These are phyloP conservation scores for Nicotiana undulata DNA, from an alignment of 257 asterid genomes.

Conservation along the genomic window DNA sequence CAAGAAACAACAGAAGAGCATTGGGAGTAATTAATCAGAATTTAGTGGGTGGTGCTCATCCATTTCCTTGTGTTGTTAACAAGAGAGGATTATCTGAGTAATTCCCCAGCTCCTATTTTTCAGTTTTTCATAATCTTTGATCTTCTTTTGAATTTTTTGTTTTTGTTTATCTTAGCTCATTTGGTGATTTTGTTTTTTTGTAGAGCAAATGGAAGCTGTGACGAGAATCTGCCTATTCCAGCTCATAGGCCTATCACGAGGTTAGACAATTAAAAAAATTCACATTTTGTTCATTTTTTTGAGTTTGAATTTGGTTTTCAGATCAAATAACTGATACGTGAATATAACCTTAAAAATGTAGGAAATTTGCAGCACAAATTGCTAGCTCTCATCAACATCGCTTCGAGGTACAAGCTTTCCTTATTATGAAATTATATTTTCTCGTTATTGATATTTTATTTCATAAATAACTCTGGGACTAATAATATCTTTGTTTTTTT, in stretches of 20 bases:
- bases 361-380: conserved; percentile 76
- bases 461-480: neutral
- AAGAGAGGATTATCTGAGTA: conserved; percentile 73
- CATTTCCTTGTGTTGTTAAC: conserved; percentile 35
- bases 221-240: conserved; percentile 36
- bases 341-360: conserved; percentile 5
- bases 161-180: neutral
- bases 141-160: neutral
- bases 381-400: conserved; percentile 36
- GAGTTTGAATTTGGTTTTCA: neutral
- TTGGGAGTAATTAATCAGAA: conserved; percentile 57
- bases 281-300: no score
- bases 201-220: conserved; percentile 50
- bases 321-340: neutral
- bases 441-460: neutral
- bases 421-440: neutral
- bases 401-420: conserved; percentile 29
- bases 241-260: conserved; percentile 74
- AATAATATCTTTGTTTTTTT: neutral
- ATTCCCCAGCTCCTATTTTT: conserved; percentile 17
- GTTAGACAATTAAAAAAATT: conserved; percentile 15
- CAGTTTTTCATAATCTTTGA: neutral
- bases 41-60: conserved; percentile 27
- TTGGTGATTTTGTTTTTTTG: neutral
- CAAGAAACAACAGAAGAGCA: conserved; percentile 55